phyloP scores from a whole-genome alignment of 2,329 filamentous ascomycete genomes.

The Raffaelea ambrosiae region DNA sequence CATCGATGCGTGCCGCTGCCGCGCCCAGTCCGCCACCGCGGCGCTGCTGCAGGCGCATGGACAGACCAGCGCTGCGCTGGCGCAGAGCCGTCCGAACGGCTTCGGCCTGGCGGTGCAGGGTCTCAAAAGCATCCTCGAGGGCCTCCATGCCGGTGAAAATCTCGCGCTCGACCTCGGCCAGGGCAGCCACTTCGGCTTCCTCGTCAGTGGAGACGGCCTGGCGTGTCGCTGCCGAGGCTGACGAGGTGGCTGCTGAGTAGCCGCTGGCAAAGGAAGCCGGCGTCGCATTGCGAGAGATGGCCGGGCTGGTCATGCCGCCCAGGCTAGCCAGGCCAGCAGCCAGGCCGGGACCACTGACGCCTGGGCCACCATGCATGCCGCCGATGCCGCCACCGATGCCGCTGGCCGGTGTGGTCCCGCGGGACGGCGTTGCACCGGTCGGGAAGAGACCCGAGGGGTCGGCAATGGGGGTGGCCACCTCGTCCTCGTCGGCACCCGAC shows the following conservation, averaged over 20 bases:
- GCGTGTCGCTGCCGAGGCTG: slow-evolving; percentile 39
- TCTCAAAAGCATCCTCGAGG: slow-evolving; percentile 88
- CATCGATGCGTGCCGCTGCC: slow-evolving; percentile 38
- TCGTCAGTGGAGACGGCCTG: slow-evolving; percentile 79
- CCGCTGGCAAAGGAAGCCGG: slow-evolving; percentile 29
- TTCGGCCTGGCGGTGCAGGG: slow-evolving; percentile 79
- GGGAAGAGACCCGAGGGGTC: slow-evolving; percentile 16
- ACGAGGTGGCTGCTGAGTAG: slow-evolving; percentile 31
- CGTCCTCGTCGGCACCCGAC: slow-evolving; percentile 78
- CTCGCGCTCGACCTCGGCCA: slow-evolving; percentile 86
- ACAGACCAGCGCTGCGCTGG: slow-evolving; percentile 72
- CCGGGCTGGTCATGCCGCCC: slow-evolving; percentile 28
- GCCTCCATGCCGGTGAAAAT: slow-evolving; percentile 93
- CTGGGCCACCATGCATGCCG: background rate
- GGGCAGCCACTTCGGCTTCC: slow-evolving; percentile 81
- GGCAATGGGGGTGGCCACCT: slow-evolving; percentile 28
- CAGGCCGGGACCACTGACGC: background rate
- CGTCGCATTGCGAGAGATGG: slow-evolving; percentile 46
- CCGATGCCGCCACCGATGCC: slow-evolving; percentile 33
- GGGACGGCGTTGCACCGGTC: slow-evolving; percentile 35
- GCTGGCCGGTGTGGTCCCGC: no score
- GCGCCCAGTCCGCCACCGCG: slow-evolving; percentile 22
- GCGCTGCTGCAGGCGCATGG: slow-evolving; percentile 52
- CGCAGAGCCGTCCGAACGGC: slow-evolving; percentile 68
- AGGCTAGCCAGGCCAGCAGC: background rate